Evolutionary conservation across 2,329 filamentous ascomycete species (phyloP).

Genomic region (Colletotrichum sp.): DNA sequence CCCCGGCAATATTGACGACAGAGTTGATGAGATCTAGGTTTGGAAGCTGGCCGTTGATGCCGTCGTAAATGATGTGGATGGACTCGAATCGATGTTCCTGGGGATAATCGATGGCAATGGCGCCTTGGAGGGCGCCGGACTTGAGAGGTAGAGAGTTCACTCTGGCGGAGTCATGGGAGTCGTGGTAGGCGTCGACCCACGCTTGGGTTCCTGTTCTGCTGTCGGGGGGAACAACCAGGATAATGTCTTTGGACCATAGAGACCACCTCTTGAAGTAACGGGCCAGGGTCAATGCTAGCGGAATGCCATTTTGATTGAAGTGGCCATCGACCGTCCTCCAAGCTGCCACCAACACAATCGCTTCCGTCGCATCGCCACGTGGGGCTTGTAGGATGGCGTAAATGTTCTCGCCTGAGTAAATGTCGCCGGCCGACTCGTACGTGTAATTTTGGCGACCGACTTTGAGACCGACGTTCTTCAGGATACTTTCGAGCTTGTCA

Average conservation of each 20-base stretch:
- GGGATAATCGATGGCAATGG: constrained; percentile 91
- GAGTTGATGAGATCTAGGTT: constrained; percentile 97
- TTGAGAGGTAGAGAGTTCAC: constrained; percentile 85
- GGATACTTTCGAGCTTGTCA: constrained; percentile 74
- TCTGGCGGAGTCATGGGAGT: constrained; percentile 74
- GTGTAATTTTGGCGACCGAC: constrained; percentile 87
- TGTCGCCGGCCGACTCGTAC: constrained; percentile 78
- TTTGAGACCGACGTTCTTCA: constrained; percentile 83
- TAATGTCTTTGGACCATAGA: constrained; percentile 98
- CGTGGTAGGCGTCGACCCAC: constrained; percentile 98
- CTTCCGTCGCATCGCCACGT: constrained; percentile 94
- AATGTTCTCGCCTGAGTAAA: constrained; percentile 82
- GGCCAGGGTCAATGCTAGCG: constrained; percentile 83
- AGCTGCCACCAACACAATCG: constrained; percentile 88
- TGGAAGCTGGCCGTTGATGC: constrained; percentile 91
- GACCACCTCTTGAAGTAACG: constrained; percentile 98
- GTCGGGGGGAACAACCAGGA: constrained; percentile 87
- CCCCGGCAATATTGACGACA: constrained; percentile 82
- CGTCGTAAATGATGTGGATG: constrained; percentile 92
- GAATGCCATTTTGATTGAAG: constrained; percentile 86
- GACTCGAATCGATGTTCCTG: constrained; percentile 84
- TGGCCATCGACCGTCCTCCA: constrained; percentile 83
- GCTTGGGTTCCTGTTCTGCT: constrained; percentile 90
- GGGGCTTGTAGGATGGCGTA: constrained; percentile 95
- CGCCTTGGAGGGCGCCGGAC: constrained; percentile 90